Evolutionary conservation across 805 yeast genomes (phyloP), one percentile per base, ranked within the genome.

Genomic region (Pichia nakasei): DNA sequence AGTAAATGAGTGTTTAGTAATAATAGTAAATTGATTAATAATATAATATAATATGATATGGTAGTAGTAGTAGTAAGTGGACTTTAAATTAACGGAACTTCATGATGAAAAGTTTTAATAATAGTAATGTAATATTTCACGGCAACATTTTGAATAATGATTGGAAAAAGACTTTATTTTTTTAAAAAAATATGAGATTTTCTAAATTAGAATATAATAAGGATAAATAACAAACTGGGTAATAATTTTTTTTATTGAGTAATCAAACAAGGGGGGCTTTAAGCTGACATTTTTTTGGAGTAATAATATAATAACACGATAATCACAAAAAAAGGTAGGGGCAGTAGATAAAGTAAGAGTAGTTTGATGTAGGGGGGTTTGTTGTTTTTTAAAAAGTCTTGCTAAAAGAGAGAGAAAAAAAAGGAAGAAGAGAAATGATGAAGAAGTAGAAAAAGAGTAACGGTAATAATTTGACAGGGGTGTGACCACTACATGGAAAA

Each of bases 101-200:
- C 60, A 57, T 56, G 47, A 46, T 54, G 60, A 56, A 56, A 56
- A 55, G 50, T 38, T 32, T 39, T 34, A 24, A 22, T 29, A 8
- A 8, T 36, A 15, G 17, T 35, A 18, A 24, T 18, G 24, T 36
- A 37, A 37, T 17, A 39, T 33, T 39, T 39, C 42, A 39, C 37
- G 42, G 37, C 9, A 33, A 41, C 44, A 41, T 41, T 27, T 41
- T 20, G 44, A 31, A 39, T 21, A 45, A 33, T 21, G 27, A 24
- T 24, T 24, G 27, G 13, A 22, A 24, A 24, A 24, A 33, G 20
- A 33, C 21, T 33, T 33, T 33, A 17, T 33, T n/a, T n/a, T n/a
- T n/a, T n/a, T n/a, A n/a, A n/a, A n/a, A n/a, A n/a, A n/a, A n/a
- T n/a, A n/a, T n/a, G n/a, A n/a, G n/a, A n/a, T n/a, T n/a, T n/a